phyloP scores from a whole-genome alignment of 345 rosid species.

The Eutrema japonicum region DNA sequence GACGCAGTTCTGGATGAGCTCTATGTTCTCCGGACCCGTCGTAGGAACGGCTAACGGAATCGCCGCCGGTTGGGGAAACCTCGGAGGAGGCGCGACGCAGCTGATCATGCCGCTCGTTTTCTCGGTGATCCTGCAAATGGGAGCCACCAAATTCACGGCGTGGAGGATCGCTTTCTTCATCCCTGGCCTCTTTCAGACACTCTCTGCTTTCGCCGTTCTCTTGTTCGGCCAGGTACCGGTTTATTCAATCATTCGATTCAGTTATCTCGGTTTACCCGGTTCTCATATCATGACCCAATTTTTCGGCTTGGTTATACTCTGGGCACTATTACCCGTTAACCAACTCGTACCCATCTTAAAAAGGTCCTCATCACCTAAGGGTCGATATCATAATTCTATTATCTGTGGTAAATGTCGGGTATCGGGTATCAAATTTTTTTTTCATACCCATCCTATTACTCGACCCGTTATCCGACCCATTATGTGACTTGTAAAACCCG shows the following conservation, averaged over 20 bases:
- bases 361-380: no score
- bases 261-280: background rate
- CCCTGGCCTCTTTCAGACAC: constrained; percentile 76
- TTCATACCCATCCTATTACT: no score
- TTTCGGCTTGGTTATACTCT: background rate
- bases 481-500: no score
- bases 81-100: constrained; percentile 92
- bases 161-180: constrained; percentile 88
- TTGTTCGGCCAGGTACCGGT: constrained; percentile 70
- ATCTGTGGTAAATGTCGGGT: no score
- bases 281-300: background rate
- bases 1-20: constrained; percentile 98
- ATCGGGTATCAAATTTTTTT: no score
- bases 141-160: constrained; percentile 76
- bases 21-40: constrained; percentile 74
- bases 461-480: no score
- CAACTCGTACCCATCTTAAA: no score
- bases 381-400: no score
- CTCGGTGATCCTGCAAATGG: constrained; percentile 53
- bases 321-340: no score
- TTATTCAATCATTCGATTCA: background rate
- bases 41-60: constrained; percentile 85
- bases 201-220: constrained; percentile 69
- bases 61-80: constrained; percentile 96
- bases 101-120: constrained; percentile 87